Percentiles rank a stretch among this genome's conserved stretches.
phyloP scores from a whole-genome alignment of 352 stramenopile species.

The Phytopythium vexans region DNA sequence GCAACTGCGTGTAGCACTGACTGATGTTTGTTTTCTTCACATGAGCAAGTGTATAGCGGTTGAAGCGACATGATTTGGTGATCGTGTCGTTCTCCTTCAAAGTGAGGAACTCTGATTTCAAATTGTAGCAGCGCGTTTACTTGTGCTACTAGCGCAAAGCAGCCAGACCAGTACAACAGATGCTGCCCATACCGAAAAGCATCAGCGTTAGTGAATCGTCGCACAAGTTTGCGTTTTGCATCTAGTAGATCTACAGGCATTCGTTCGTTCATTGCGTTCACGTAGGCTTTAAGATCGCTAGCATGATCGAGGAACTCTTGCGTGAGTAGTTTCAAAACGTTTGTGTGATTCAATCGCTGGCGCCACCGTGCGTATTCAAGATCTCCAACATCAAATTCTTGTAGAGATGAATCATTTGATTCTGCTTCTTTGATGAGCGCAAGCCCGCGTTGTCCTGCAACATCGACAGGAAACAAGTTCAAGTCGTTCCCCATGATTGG shows the following conservation, averaged over 20 bases:
- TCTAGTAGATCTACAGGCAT: constrained; percentile 24
- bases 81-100: not conserved
- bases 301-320: constrained; percentile 53
- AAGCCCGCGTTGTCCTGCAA: constrained; percentile 56
- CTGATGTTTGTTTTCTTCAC: constrained; percentile 60
- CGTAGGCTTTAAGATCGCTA: constrained; percentile 39
- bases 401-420: not conserved
- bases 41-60: constrained; percentile 62
- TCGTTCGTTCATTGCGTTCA: constrained; percentile 58
- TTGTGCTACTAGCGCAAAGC: constrained; percentile 58
- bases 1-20: constrained; percentile 62
- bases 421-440: constrained; percentile 39
- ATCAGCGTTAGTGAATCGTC: constrained; percentile 29
- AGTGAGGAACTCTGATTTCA: not conserved
- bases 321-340: constrained; percentile 39
- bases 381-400: not conserved
- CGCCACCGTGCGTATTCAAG: constrained; percentile 50
- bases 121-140: constrained; percentile 37
- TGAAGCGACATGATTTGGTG: constrained; percentile 18
- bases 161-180: constrained; percentile 69
- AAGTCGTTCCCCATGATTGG: constrained; percentile 53
- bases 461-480: constrained; percentile 58
- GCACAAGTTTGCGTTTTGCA: constrained; percentile 7
- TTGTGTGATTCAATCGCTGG: constrained; percentile 54
- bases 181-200: constrained; percentile 73